These are phyloP conservation scores for Nephelium lappaceum DNA, from an alignment of 345 rosid species.

Conservation along the genomic window DNA sequence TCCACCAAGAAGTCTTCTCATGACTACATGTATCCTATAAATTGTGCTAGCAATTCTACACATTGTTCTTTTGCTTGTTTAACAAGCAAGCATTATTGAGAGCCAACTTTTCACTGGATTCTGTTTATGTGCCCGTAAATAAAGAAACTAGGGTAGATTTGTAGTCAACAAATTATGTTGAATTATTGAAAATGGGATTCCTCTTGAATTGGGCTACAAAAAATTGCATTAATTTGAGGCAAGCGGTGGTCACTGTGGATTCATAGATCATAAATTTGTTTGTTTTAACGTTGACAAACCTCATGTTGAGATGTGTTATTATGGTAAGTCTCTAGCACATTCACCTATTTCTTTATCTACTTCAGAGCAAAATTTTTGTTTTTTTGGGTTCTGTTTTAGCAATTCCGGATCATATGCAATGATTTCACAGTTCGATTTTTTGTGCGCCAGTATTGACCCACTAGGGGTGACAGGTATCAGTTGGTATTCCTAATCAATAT, in stretches of 20 bases:
- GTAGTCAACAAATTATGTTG: conserved; percentile 21
- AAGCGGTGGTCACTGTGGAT: conserved; percentile 24
- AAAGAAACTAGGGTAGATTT: background rate
- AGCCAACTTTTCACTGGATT: background rate
- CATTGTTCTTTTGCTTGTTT: too few relatives aligned
- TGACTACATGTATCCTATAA: conserved; percentile 14
- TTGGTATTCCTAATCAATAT: too few relatives aligned
- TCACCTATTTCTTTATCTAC: too few relatives aligned
- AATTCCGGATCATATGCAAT: too few relatives aligned
- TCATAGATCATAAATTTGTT: conserved; percentile 3
- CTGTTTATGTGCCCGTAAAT: conserved; percentile 33
- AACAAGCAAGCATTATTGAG: too few relatives aligned
- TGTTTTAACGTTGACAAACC: too few relatives aligned
- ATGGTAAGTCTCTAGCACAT: too few relatives aligned
- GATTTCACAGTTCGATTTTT: too few relatives aligned
- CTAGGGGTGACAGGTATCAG: too few relatives aligned
- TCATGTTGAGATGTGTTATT: too few relatives aligned
- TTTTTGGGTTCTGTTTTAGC: background rate
- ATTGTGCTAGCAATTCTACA: conserved; percentile 37
- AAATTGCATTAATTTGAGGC: conserved; percentile 18
- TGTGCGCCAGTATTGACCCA: too few relatives aligned
- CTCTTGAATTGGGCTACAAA: conserved; percentile 35
- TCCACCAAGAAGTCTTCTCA: conserved; percentile 32
- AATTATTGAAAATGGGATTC: conserved; percentile 55
- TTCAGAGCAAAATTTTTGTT: background rate